These are phyloP conservation scores for Stipa capillata DNA, from an alignment of 176 grass and related monocot species.

Conservation along the genomic window DNA sequence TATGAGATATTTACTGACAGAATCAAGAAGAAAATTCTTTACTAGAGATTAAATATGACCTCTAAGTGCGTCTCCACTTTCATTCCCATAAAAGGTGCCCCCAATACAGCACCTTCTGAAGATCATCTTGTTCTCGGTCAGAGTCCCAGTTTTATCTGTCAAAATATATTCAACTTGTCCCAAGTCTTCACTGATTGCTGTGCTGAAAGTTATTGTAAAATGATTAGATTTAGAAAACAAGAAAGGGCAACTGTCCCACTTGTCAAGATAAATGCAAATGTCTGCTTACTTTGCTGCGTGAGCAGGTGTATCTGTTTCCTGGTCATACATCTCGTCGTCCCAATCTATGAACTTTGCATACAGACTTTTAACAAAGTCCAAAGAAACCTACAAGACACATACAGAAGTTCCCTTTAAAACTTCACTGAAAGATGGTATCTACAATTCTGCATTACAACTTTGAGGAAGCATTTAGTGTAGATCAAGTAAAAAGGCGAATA, in stretches of 20 bases:
- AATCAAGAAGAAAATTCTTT: conserved; percentile 17
- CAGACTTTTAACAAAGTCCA: conserved; percentile 89
- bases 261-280: not conserved
- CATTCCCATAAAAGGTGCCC: conserved; percentile 68
- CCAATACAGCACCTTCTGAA: conserved; percentile 91
- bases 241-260: not conserved
- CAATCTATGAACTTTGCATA: conserved; percentile 99
- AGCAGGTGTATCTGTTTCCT: conserved; percentile 76
- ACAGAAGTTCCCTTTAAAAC: not conserved
- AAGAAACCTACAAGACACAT: conserved; percentile 68
- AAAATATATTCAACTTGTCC: conserved; percentile 99
- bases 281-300: conserved; percentile 81
- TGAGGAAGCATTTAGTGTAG: not conserved
- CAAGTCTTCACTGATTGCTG: conserved; percentile 99
- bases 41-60: conserved; percentile 30
- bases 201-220: conserved; percentile 60
- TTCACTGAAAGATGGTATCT: not conserved
- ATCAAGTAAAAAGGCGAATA: not conserved
- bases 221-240: conserved; percentile 12
- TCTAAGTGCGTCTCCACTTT: conserved; percentile 93
- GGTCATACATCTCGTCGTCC: conserved; percentile 97
- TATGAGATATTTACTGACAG: conserved; percentile 8
- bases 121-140: conserved; percentile 97
- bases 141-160: conserved; percentile 96
- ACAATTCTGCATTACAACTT: conserved; percentile 5